Evolutionary conservation across 371 early-diverging fungal genomes (phyloP), one percentile per base, ranked within the genome.

Genomic region (Syncephalastrum monosporum): DNA sequence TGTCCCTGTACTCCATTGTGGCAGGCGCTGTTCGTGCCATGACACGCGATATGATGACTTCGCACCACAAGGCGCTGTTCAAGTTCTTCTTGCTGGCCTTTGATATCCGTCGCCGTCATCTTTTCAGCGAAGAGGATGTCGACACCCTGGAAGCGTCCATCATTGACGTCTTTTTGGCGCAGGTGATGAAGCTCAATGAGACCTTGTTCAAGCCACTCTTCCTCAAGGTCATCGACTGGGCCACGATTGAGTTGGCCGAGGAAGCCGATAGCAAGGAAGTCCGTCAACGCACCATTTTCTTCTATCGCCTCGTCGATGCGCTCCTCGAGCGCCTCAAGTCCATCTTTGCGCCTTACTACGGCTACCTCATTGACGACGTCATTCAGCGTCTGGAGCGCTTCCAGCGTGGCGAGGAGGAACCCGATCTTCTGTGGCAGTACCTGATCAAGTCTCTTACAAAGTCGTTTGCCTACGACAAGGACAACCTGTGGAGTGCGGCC

Each of bases 101-200:
- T 51, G 93, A 95, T 55, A 77, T 78, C 53, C 79, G 79, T 53
- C 83, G 81, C 56, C 55, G 66, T 21, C 69, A 73, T 53, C 47
- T 50, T 10, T 72, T 74, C 44, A 61, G 65, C 13, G 69, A 59
- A 5, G 50, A 42, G 8, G 68, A 77, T 7, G 62, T 90, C 14
- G 80, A 78, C 38, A 73, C 63, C 5, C 72, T 92, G 14, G 96
- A 96, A 71, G 69, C 74, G 19, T 60, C 83, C 1, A 72, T 88
- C 29, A 81, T 95, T 29, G 67, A 75, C 10, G 83, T 92, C 8
- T 92, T 96, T 64, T 67, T 92, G 71, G 82, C 85, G 51, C 61
- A 94, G 53, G 89, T 93, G 7, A 83, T 95, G 84, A 92, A 91
- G 78, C 74, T 96, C 64, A 96, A 94, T 74, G 98, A 97, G 68